These are phyloP conservation scores for Fagopyrum tataricum DNA, from an alignment of 148 eudicot genomes.

Conservation along the genomic window DNA sequence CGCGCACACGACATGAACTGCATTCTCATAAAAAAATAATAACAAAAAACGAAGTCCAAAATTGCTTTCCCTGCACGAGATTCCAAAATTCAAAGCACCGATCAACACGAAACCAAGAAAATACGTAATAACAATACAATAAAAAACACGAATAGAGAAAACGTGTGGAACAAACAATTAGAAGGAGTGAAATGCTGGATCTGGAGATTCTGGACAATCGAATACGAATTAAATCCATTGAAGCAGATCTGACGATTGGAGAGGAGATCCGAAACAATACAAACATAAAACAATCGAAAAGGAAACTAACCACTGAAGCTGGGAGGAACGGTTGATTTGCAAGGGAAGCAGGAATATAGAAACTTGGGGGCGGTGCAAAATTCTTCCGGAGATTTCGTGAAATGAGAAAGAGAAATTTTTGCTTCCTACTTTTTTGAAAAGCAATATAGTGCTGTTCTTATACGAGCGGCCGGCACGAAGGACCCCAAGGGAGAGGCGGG, in stretches of 20 bases:
- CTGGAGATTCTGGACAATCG: constrained; percentile 4
- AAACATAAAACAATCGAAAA: background rate
- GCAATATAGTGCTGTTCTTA: background rate
- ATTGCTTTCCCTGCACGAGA: background rate
- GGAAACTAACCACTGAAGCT: constrained; percentile 8
- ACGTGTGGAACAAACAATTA: background rate
- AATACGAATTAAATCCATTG: background rate
- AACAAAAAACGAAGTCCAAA: background rate
- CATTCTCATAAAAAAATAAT: background rate
- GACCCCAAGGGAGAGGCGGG: constrained; percentile 1
- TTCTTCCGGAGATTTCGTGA: background rate
- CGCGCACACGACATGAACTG: background rate
- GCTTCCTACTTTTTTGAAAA: constrained; percentile 4
- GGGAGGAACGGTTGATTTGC: background rate
- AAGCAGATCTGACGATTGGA: constrained; percentile 8
- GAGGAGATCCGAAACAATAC: background rate
- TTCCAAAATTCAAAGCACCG: background rate
- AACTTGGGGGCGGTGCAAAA: background rate
- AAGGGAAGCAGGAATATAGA: background rate
- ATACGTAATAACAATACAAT: background rate
- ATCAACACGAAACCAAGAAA: constrained; percentile 3
- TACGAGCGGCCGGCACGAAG: constrained; percentile 7
- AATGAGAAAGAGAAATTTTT: background rate
- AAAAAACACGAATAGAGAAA: background rate
- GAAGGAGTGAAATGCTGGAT: background rate